Base-by-base conservation (phyloP, 805 yeast species). In the Wickerhamomyces bovis region DNA sequence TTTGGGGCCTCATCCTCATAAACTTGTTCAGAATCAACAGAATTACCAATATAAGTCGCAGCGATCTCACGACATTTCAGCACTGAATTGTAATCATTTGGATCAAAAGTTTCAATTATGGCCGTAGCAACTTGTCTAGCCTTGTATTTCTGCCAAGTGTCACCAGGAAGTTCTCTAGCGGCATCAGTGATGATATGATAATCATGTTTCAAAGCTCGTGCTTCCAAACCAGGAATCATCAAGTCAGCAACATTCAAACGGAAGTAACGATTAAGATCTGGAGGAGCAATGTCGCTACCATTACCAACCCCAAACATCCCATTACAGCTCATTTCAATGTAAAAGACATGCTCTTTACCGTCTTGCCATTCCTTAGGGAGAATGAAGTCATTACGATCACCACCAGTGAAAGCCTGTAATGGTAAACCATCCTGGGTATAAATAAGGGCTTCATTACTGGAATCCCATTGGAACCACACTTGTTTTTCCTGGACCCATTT, bases 111-210 rank as follows among this genome's bases (percentile, higher is more conserved):
- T 59, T 90, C 82, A 86, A 92, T 85, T 43, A 92, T 89, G 31
- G 78, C 73, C 61, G 85, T 92, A 51, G 88, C 83, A n/a, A 89
- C 62, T 48, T 81, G 83, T 45, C 88, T 75, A 0, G 97, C 96
- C 59, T 79, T 81, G 60, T 85, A 82, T 58, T 87, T 87, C 62
- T 89, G 96, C 81, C 94, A 86, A 9, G 80, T 70, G 45, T 78
- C 80, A 18, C 80, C 83, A 1, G 81, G 77, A 45, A 89, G 73
- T 63, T 92, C 97, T 45, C 97, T 75, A 0, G 97, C 90, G 13
- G 95, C 95, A 63, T 94, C 98, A 20, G 90, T 78, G 47, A 94
- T 72, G 63, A 88, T 82, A 89, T 89, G 85, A 61, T 83, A 94
- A 65, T 92, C 99, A 59, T 80, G 77, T 59, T 66, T 77, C 53